These are phyloP conservation scores for Penicillium sp. DNA, from an alignment of 2,329 filamentous ascomycete species.

Conservation along the genomic window DNA sequence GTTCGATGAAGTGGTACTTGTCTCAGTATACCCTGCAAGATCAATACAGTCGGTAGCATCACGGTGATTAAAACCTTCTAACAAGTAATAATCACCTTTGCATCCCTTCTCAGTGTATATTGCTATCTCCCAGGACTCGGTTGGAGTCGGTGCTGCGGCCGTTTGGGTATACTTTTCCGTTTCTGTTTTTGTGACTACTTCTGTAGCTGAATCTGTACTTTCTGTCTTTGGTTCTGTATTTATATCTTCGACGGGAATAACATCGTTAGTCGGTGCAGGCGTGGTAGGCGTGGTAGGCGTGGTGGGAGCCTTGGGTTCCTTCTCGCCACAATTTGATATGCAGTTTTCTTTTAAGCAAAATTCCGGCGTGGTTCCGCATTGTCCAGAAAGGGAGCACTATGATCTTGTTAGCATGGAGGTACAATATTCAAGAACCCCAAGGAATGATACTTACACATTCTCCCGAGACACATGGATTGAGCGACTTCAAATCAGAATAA, in stretches of 20 bases:
- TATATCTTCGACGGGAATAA: background rate
- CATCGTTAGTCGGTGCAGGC: background rate
- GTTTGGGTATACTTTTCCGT: background rate
- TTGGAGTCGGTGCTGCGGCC: background rate
- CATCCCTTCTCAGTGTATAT: slow-evolving; percentile 6
- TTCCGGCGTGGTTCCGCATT: background rate
- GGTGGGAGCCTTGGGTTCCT: background rate
- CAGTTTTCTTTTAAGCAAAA: slow-evolving; percentile 1
- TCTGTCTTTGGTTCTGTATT: background rate
- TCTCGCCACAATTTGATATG: slow-evolving; percentile 7
- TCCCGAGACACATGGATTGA: slow-evolving; percentile 14
- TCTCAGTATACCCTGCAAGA: background rate
- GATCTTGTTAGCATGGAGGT: background rate
- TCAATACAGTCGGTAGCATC: background rate
- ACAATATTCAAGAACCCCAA: background rate
- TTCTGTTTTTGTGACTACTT: background rate
- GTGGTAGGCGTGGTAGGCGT: background rate
- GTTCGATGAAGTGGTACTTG: background rate
- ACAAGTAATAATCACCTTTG: slow-evolving; percentile 5
- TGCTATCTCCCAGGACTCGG: slow-evolving; percentile 4
- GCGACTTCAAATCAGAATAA: slow-evolving; percentile 21
- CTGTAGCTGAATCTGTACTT: slow-evolving; percentile 1
- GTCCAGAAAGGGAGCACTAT: background rate
- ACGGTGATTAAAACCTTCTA: slow-evolving; percentile 1
- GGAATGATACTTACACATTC: slow-evolving; percentile 11